Conservation (phyloP, 176 grass and related monocot species). For the Oryza rufipogon region DNA sequence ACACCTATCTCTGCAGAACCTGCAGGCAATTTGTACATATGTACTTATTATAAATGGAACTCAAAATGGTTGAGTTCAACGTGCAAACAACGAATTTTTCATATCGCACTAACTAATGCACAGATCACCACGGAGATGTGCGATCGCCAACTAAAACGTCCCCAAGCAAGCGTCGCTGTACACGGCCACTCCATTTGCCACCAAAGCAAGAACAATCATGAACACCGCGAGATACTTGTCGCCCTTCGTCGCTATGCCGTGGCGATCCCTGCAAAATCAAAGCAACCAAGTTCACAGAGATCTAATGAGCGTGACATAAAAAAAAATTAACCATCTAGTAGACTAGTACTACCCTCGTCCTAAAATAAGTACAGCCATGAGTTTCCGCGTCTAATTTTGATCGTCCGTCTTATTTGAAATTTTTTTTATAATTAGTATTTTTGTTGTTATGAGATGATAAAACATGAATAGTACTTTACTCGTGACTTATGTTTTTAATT, state of each 20-base stretch:
- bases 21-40: not conserved
- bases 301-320: not conserved
- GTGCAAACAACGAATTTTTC: not conserved
- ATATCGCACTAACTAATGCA: not conserved
- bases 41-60: not conserved
- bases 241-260: constrained; percentile 74
- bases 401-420: too few relatives aligned
- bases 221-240: constrained; percentile 66
- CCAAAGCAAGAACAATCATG: constrained; percentile 76
- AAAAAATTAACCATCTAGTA: not conserved
- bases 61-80: not conserved
- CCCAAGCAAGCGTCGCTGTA: constrained; percentile 76
- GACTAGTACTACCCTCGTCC: too few relatives aligned
- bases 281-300: constrained; percentile 1
- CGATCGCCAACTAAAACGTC: constrained; percentile 13
- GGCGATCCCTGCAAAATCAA: constrained; percentile 59
- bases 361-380: too few relatives aligned
- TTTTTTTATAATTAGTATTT: too few relatives aligned
- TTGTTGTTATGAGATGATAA: too few relatives aligned
- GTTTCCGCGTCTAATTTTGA: too few relatives aligned
- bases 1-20: not conserved
- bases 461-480: too few relatives aligned
- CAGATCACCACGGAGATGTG: not conserved
- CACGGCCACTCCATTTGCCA: constrained; percentile 78
- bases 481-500: too few relatives aligned